A percentile compares a stretch with the other conserved stretches of the same genome.
These are phyloP conservation scores for Pachysandra terminalis DNA, from an alignment of 164 flowering plant genomes.

Conservation along the genomic window DNA sequence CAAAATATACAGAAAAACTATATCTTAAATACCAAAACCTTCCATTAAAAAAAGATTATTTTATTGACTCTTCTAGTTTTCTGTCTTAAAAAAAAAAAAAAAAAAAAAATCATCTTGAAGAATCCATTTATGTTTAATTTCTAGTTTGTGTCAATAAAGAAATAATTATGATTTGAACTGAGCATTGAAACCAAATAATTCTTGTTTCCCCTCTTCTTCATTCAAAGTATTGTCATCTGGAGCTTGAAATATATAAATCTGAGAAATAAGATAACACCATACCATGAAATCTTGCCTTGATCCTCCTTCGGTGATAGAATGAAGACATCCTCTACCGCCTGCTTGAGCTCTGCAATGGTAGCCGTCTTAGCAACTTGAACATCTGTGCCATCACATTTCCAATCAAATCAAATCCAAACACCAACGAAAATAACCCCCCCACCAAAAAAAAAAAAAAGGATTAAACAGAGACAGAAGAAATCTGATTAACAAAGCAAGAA, in stretches of 20 bases:
- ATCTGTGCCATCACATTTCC: slow-evolving; percentile 28
- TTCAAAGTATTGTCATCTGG: neutral
- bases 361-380: slow-evolving; percentile 55
- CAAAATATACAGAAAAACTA: neutral
- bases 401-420: neutral
- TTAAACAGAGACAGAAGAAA: neutral
- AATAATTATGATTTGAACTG: neutral
- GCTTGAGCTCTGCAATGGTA: slow-evolving; percentile 58
- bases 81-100: too few relatives aligned
- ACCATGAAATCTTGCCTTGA: slow-evolving; percentile 76
- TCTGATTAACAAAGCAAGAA: slow-evolving; percentile 56
- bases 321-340: slow-evolving; percentile 70
- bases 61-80: too few relatives aligned
- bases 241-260: neutral
- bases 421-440: neutral
- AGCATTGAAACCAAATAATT: neutral
- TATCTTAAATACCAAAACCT: neutral
- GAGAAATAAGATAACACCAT: slow-evolving; percentile 5
- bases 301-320: slow-evolving; percentile 43
- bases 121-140: neutral
- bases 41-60: neutral
- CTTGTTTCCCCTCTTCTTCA: neutral
- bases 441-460: neutral
- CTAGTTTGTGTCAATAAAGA: neutral
- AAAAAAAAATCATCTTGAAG: neutral